A percentile compares a stretch with the other conserved stretches of the same genome.
Conservation (phyloP, 1,139 yeast species). For the Saccharomyces hybrid region DNA sequence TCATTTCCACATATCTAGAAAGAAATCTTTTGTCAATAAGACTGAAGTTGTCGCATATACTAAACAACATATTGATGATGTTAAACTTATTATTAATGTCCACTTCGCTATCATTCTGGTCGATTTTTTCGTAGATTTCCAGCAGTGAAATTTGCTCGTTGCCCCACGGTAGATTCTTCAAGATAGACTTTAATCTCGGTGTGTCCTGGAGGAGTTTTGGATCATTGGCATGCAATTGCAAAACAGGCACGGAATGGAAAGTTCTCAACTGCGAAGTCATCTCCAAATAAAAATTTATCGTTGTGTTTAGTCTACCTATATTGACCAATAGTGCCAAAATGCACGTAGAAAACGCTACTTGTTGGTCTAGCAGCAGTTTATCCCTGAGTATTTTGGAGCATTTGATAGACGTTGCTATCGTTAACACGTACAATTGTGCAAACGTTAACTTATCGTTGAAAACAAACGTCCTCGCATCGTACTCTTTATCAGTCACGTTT, state of each 20-base stretch:
- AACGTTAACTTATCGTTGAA: conserved; percentile 54
- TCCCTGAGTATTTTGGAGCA: conserved; percentile 79
- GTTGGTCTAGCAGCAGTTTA: conserved; percentile 55
- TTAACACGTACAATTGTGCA: conserved; percentile 75
- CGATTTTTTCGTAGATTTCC: conserved; percentile 35
- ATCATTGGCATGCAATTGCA: conserved; percentile 57
- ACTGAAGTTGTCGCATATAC: conserved; percentile 58
- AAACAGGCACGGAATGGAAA: conserved; percentile 84
- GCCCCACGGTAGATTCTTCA: conserved; percentile 52
- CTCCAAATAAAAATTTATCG: conserved; percentile 91
- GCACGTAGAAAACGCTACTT: conserved; percentile 64
- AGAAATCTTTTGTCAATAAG: conserved; percentile 40
- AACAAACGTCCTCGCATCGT: conserved; percentile 32
- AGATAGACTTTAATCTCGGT: conserved; percentile 79
- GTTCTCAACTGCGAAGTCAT: conserved; percentile 91
- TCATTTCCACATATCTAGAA: conserved; percentile 24
- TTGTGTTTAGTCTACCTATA: conserved; percentile 89
- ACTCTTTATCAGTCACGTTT: conserved; percentile 30
- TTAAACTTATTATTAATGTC: conserved; percentile 32
- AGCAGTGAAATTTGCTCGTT: conserved; percentile 46
- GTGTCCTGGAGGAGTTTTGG: conserved; percentile 87
- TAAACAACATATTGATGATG: conserved; percentile 66
- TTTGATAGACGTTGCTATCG: conserved; percentile 75
- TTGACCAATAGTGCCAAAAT: conserved; percentile 82
- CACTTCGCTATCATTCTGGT: conserved; percentile 11